Conservation (phyloP, 345 rosid genomes). For the Turnera subulata region DNA sequence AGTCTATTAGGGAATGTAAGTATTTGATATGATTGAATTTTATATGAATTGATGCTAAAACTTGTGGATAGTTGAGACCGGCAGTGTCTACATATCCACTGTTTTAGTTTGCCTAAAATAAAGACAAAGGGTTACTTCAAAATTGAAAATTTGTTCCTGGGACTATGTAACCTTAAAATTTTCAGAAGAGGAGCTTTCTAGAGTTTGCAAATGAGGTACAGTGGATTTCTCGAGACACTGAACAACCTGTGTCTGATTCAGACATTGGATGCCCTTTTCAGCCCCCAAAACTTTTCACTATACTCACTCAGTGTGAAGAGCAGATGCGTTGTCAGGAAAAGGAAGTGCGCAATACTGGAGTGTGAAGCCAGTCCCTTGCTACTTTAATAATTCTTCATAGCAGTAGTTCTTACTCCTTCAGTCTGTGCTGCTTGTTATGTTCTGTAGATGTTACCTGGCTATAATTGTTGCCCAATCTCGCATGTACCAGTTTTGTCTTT, state of each 20-base stretch:
- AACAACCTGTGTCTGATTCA: constrained; percentile 1
- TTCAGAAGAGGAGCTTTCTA: neutral
- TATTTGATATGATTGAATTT: neutral
- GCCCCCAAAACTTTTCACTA: too few species aligned
- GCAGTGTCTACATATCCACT: too few species aligned
- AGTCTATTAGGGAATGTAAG: too few species aligned
- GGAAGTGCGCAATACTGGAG: constrained; percentile 2
- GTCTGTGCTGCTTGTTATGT: constrained; percentile 6
- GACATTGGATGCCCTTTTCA: constrained; percentile 1
- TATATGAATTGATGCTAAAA: neutral
- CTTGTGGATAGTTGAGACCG: too few species aligned
- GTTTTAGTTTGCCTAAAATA: too few species aligned
- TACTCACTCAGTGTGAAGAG: neutral
- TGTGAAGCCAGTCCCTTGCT: neutral
- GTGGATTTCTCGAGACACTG: neutral
- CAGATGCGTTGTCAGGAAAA: constrained; percentile 1
- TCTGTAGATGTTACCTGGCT: constrained; percentile 1
- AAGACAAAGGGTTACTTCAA: too few species aligned
- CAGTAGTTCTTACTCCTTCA: neutral
- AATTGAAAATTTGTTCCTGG: too few species aligned
- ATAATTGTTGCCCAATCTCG: neutral
- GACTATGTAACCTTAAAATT: neutral
- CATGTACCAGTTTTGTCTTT: neutral
- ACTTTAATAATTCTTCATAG: constrained; percentile 5
- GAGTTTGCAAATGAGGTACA: neutral